phyloP scores from a whole-genome alignment of 2,329 filamentous ascomycete genomes.

The Talaromyces sp. region DNA sequence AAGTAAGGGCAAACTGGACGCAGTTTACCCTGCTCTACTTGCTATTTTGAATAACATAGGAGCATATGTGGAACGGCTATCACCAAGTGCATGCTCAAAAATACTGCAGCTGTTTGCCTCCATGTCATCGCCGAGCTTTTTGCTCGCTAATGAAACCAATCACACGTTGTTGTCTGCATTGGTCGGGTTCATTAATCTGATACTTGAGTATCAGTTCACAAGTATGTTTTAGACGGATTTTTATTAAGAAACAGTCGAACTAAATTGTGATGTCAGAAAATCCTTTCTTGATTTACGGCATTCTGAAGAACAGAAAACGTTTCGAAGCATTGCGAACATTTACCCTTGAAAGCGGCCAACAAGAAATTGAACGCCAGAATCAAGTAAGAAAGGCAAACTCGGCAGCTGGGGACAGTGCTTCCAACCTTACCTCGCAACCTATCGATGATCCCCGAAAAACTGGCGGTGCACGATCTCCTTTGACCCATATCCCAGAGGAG shows the following conservation, averaged over 20 bases:
- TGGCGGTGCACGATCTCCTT: constrained; percentile 50
- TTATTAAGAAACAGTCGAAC: too few relatives aligned
- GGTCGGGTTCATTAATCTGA: constrained; percentile 81
- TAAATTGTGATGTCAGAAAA: constrained; percentile 55
- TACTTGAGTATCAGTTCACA: constrained; percentile 80
- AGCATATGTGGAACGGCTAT: constrained; percentile 73
- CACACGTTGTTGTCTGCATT: constrained; percentile 73
- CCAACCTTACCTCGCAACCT: constrained; percentile 32
- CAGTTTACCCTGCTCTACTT: constrained; percentile 84
- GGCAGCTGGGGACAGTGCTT: constrained; percentile 27
- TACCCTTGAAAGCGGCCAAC: constrained; percentile 84
- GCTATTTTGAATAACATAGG: constrained; percentile 92
- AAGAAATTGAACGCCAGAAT: constrained; percentile 78
- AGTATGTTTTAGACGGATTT: too few relatives aligned
- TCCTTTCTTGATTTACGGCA: constrained; percentile 69
- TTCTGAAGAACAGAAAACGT: constrained; percentile 72
- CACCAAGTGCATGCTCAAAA: constrained; percentile 68
- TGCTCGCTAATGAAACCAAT: constrained; percentile 88
- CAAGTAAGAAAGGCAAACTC: constrained; percentile 60
- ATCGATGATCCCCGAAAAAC: constrained; percentile 34
- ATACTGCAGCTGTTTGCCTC: constrained; percentile 82
- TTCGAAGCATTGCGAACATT: constrained; percentile 83
- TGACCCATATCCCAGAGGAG: constrained; percentile 69
- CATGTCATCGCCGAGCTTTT: constrained; percentile 88
- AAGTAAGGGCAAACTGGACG: constrained; percentile 82